Evolutionary conservation across 345 rosid genomes (phyloP).

Genomic region (Rhizophora mangle): DNA sequence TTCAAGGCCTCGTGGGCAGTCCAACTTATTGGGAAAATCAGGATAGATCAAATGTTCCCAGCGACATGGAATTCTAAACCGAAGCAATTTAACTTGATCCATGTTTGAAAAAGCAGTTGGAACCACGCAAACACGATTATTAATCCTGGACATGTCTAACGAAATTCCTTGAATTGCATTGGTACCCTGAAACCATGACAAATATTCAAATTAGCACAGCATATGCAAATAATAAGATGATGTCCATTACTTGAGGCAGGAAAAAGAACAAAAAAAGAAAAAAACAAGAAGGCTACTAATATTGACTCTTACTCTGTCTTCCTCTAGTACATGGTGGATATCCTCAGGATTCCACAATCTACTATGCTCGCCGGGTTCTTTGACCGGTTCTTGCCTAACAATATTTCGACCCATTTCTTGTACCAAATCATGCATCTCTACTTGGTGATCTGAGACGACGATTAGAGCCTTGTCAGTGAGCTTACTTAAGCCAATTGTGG

Average conservation of each 20-base stretch:
- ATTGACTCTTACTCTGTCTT: neutral
- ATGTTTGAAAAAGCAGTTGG: neutral
- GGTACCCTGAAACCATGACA: neutral
- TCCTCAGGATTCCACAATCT: neutral
- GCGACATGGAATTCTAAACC: neutral
- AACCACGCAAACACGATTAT: neutral
- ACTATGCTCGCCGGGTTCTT: neutral
- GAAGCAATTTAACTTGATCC: neutral
- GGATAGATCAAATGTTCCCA: too few species aligned
- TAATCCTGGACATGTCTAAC: neutral
- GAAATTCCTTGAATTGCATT: neutral
- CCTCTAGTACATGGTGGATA: neutral
- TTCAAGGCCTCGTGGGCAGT: constrained; percentile 1
- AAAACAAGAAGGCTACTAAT: neutral
- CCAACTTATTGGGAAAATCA: too few species aligned
- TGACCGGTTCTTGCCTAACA: neutral
- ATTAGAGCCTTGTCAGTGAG: neutral
- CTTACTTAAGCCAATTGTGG: neutral
- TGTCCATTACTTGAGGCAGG: too few species aligned
- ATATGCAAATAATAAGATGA: too few species aligned
- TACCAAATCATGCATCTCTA: constrained; percentile 8
- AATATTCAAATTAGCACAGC: neutral
- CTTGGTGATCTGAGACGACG: too few species aligned
- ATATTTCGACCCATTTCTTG: constrained; percentile 9
- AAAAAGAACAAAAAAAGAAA: neutral